phyloP scores from a whole-genome alignment of 2,329 filamentous ascomycete genomes.

The Neonectria neomacrospora region DNA sequence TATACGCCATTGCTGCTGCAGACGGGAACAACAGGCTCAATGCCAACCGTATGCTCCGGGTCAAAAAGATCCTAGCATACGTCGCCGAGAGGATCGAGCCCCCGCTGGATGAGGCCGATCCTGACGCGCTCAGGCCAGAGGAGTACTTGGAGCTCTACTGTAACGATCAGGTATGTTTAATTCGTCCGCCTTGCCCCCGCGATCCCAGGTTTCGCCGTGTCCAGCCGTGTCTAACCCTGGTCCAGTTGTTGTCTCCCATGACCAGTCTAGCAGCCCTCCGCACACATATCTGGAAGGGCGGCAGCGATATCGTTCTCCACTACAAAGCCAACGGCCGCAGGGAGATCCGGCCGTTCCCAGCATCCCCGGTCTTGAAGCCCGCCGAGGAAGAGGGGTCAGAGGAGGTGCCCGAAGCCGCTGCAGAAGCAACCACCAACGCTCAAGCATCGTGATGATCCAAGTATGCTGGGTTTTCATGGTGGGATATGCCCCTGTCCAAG shows the following conservation, averaged over 20 bases:
- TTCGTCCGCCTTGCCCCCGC: background rate
- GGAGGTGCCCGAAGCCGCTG: constrained; percentile 27
- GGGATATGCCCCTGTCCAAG: background rate
- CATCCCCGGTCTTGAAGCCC: constrained; percentile 33
- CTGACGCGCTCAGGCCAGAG: constrained; percentile 77
- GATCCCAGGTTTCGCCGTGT: background rate
- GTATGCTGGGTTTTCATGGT: background rate
- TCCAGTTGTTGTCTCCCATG: constrained; percentile 74
- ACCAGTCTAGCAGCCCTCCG: constrained; percentile 96
- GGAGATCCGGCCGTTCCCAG: constrained; percentile 58
- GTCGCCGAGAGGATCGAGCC: constrained; percentile 91
- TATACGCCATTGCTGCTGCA: constrained; percentile 78
- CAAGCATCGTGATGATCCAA: constrained; percentile 12
- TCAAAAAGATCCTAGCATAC: constrained; percentile 93
- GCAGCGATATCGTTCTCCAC: constrained; percentile 89
- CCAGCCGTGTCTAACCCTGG: constrained; percentile 24
- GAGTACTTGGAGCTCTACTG: constrained; percentile 97
- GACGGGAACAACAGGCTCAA: constrained; percentile 93
- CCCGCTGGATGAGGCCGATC: constrained; percentile 67
- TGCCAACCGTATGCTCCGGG: constrained; percentile 94
- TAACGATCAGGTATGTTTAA: constrained; percentile 80
- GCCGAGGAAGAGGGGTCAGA: constrained; percentile 36
- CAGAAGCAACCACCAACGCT: constrained; percentile 33
- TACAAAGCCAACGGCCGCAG: constrained; percentile 95
- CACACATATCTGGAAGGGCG: constrained; percentile 92